phyloP scores from a whole-genome alignment of 768 basidiomycete genomes.

The Lanmaoa rubissima region DNA sequence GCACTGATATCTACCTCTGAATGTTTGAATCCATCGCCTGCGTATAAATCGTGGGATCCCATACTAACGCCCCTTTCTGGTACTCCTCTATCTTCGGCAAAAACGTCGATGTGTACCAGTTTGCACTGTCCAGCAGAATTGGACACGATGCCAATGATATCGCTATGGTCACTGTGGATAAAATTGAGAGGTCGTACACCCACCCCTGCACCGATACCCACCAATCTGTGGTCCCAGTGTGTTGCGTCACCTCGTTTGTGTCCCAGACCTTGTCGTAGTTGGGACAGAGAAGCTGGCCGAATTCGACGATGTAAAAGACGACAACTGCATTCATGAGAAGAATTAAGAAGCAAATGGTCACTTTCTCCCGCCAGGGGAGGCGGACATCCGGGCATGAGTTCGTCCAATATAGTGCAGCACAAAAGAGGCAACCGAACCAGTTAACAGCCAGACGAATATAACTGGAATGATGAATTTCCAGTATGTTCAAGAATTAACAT shows the following conservation, averaged over 20 bases:
- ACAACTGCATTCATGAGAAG: constrained; percentile 70
- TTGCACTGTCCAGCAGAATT: constrained; percentile 46
- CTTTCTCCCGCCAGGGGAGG: constrained; percentile 91
- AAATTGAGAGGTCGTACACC: constrained; percentile 86
- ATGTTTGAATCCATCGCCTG: constrained; percentile 48
- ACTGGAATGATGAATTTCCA: too few species aligned
- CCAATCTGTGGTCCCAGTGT: constrained; percentile 71
- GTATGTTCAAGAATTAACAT: too few species aligned
- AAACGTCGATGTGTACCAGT: constrained; percentile 83
- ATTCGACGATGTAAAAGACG: constrained; percentile 87
- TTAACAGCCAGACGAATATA: constrained; percentile 76
- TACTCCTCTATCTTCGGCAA: constrained; percentile 71
- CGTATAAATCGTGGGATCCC: constrained; percentile 42
- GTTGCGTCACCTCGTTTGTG: constrained; percentile 62
- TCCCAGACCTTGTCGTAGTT: constrained; percentile 85
- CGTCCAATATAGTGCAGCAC: constrained; percentile 65
- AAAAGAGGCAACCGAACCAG: constrained; percentile 78
- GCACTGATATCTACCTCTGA: constrained; percentile 35
- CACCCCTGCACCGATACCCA: constrained; percentile 82
- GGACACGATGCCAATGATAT: constrained; percentile 59
- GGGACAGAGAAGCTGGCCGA: constrained; percentile 84
- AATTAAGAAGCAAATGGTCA: constrained; percentile 86
- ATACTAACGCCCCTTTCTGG: constrained; percentile 84
- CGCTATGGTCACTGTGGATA: constrained; percentile 79
- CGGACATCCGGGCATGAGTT: constrained; percentile 91